Evolutionary conservation across 768 basidiomycete species (phyloP).

Genomic region (Nidularia pulvinata): DNA sequence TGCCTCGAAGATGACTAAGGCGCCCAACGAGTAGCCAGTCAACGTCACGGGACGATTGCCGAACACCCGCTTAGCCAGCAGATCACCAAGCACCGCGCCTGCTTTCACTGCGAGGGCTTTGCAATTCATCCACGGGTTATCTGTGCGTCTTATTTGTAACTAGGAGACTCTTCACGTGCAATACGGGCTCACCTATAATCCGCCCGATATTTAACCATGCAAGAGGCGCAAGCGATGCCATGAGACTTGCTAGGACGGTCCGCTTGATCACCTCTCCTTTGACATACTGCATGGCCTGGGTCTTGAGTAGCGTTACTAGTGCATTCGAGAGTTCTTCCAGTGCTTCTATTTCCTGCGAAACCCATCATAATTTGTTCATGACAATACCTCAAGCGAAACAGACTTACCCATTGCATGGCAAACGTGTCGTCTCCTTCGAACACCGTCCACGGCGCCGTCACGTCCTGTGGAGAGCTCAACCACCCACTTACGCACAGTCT

Average conservation of each 20-base stretch:
- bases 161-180: background rate
- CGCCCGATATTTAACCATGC: conserved; percentile 50
- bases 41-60: conserved; percentile 55
- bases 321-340: conserved; percentile 48
- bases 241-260: conserved; percentile 48
- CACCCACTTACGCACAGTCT: conserved; percentile 58
- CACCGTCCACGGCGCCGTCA: conserved; percentile 51
- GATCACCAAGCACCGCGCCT: conserved; percentile 51
- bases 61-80: conserved; percentile 47
- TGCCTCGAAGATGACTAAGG: conserved; percentile 56
- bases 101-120: conserved; percentile 50
- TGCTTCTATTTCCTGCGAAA: conserved; percentile 51
- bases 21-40: conserved; percentile 57
- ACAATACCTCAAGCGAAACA: background rate
- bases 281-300: conserved; percentile 50
- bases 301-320: conserved; percentile 37
- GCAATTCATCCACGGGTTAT: conserved; percentile 63
- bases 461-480: conserved; percentile 41
- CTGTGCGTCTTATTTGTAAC: conserved; percentile 18
- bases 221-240: conserved; percentile 49
- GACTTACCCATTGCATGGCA: conserved; percentile 55
- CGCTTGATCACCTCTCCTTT: conserved; percentile 46
- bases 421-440: conserved; percentile 51
- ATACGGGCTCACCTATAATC: conserved; percentile 41
- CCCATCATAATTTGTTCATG: background rate